Conservation (phyloP, 2,329 filamentous ascomycete genomes). For the Aspergillus felis region DNA sequence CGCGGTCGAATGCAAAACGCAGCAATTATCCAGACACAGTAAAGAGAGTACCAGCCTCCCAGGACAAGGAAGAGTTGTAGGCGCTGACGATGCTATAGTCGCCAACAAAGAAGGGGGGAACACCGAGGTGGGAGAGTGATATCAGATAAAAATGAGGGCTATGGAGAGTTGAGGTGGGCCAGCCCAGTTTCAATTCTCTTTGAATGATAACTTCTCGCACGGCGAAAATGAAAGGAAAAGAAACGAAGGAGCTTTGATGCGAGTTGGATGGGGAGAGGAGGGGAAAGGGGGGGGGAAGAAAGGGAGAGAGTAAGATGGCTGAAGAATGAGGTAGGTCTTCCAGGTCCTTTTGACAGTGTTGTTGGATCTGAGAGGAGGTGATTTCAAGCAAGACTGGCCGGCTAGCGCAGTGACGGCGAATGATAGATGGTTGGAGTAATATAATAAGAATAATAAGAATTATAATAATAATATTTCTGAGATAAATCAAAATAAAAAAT, state of each 20-base stretch:
- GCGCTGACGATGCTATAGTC: conserved; percentile 18
- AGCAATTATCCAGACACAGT: conserved; percentile 20
- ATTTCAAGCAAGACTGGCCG: conserved; percentile 12
- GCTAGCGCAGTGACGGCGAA: conserved; percentile 14
- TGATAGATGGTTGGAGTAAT: conserved; percentile 6
- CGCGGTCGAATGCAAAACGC: conserved; percentile 14
- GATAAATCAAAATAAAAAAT: conserved; percentile 4
- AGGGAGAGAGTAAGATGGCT: conserved; percentile 10
- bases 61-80: conserved; percentile 13
- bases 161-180: conserved; percentile 34
- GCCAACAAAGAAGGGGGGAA: conserved; percentile 19
- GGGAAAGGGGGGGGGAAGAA: conserved; percentile 14
- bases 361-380: conserved; percentile 7
- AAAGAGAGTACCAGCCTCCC: conserved; percentile 37
- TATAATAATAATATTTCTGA: too few species aligned
- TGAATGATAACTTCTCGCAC: conserved; percentile 26
- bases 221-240: conserved; percentile 28
- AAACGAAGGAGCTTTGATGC: conserved; percentile 18
- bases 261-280: conserved; percentile 10
- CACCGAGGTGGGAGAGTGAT: conserved; percentile 1
- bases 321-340: conserved; percentile 8
- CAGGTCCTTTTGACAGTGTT: conserved; percentile 10
- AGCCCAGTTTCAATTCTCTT: conserved; percentile 32
- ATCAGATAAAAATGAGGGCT: conserved; percentile 18
- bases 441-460: background rate